Evolutionary conservation across 495 filamentous ascomycete species (phyloP), one percentile per base, ranked within the genome.

Genomic region (Thermothielavioides terrestris): DNA sequence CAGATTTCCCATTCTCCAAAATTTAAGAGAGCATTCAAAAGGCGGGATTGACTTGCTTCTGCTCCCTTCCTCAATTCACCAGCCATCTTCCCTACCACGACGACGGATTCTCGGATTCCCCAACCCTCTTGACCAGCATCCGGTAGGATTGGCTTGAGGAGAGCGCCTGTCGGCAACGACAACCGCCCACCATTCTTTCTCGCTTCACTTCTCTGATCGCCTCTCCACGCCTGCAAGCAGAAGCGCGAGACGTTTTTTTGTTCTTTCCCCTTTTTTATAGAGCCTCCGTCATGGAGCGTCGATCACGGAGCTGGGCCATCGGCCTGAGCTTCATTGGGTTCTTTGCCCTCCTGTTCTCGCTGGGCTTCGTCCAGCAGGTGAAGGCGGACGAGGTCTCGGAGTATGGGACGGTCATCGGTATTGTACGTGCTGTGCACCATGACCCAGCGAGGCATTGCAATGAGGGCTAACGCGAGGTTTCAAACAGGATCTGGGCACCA

Each of bases 331-430:
- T 75, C 54, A 61, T 79, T 61, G 75, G 74, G 62, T 67, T 94
- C 42, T 78, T 92, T 59, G 78, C 89, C 54, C 76, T 95, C 39
- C 82, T 95, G 57, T 80, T 87, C 42, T 76, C 75, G 41, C 60
- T 75, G 22, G 83, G 88, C 36, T 82, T 97, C 52, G 75, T 94
- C 48, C 77, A 79, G 58, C 77, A 77, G 53, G 90, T 81, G 53
- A 73, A 79, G 56, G 91, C 90, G 48, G 76, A 89, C 61, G 84
- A 91, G 47, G 60, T 66, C 20, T 84, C 91, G 38, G 85, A 80
- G 58, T 89, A 87, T 69, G 88, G 90, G 63, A 89, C 83, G 54
- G 88, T 95, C 52, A 91, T 98, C 63, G 92, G 92, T 83, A 98
- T 98, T 69, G 72, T 75, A 67, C 60, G 72, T 73, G 9, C 35